Base-by-base conservation (phyloP, 768 basidiomycete genomes). In the Hericium rajendrae region DNA sequence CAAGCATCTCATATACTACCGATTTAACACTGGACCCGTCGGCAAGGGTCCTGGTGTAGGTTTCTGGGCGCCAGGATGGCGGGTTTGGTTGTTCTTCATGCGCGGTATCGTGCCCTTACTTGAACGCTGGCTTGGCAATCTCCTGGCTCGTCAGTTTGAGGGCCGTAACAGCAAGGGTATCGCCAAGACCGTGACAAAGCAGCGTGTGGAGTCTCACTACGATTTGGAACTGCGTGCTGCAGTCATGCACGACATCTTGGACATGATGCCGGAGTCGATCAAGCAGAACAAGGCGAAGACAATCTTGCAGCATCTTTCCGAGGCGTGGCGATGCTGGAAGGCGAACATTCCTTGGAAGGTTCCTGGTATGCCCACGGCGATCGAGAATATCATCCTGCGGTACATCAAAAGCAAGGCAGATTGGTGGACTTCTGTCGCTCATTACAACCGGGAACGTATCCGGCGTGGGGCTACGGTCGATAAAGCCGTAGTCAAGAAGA, bases 221-320 rank as follows among this genome's bases (percentile, higher is more conserved):
- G 97, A 99, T 70, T 79, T 99, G 38, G 97, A 99, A 69, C 76
- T 99, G 48, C 86, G 97, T 55, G 97, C 97, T 0, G 94, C 97
- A 50, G 95, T 99, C 65, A 98, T 99, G 97, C 95, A 97, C 74
- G 95, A 99, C 71, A 98, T 99, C 64, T 77, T 99, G 64, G 95
- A 98, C 76, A 97, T 98, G 95, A 97, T 98, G 95, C 97, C 97
- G 6, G 97, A 98, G 71, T 93, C 91, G 2, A 94, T 98, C 77
- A 94, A 94, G 73, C 93, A 94, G 73, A 99, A 98, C 75, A 98
- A 99, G 77, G 85, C 94, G n/a, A 99, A 99, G 78, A 98, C 97
- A 11, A 98, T 99, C 62, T 68, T 99, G 68, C 97, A 99, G 70
- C 97, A 98, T 70, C 74, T 98, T 63, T 97, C 94, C 3, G 97